These are phyloP conservation scores for Xylariales sp. DNA, from an alignment of 2,329 filamentous ascomycete species.

Conservation along the genomic window DNA sequence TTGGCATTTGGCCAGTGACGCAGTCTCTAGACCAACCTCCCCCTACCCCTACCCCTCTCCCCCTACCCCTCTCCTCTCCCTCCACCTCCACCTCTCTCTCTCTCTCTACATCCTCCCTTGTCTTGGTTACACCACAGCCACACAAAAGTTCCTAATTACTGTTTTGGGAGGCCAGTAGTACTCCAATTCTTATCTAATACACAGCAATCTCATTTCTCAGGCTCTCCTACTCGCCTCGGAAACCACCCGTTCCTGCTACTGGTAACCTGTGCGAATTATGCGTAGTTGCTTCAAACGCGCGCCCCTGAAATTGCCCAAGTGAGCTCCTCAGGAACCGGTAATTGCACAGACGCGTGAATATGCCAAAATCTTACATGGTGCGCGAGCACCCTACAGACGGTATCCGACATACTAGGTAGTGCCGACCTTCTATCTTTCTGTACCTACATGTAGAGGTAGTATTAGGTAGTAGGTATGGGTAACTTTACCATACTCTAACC, in stretches of 20 bases:
- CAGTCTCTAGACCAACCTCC: background rate
- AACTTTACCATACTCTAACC: too few species aligned
- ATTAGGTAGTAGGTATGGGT: too few species aligned
- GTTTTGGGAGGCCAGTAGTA: constrained; percentile 33
- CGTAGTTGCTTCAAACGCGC: constrained; percentile 21
- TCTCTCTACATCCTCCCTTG: constrained; percentile 4
- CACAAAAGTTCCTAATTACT: constrained; percentile 37
- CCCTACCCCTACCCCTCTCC: background rate
- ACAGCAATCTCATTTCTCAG: constrained; percentile 20
- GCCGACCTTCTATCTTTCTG: too few species aligned
- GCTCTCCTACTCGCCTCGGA: constrained; percentile 5
- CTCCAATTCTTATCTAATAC: constrained; percentile 32
- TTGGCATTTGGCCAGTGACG: constrained; percentile 12
- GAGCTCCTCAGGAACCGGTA: constrained; percentile 31
- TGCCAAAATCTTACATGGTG: constrained; percentile 8
- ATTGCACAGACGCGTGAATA: constrained; percentile 26
- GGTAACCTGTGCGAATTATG: constrained; percentile 20
- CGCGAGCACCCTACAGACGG: background rate
- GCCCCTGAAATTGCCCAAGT: constrained; percentile 18
- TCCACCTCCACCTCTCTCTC: too few species aligned
- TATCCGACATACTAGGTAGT: too few species aligned
- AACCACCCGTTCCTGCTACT: constrained; percentile 16
- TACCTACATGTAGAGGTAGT: too few species aligned
- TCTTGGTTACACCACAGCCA: constrained; percentile 35
- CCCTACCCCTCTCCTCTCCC: background rate